Evolutionary conservation across 352 stramenopile species (phyloP), one percentile per base, ranked within the genome.

Genomic region (Pythium dissimile): DNA sequence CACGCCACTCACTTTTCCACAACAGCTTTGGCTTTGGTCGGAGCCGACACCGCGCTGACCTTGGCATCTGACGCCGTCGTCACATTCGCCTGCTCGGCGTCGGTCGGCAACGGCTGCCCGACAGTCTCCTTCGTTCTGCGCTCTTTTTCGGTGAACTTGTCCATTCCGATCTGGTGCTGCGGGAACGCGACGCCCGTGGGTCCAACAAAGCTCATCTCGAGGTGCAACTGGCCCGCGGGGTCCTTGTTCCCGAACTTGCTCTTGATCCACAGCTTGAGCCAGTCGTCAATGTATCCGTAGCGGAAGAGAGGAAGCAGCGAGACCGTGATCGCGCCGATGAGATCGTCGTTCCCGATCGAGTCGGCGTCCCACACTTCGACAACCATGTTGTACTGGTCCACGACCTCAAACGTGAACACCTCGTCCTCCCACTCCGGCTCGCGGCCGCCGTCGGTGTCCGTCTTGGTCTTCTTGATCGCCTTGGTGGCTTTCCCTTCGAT

Each of bases 351-450:
- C n/a, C 85, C 80, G 31, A 97, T 67, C n/a, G 77, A 76, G 63
- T 97, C 91, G 51, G 97, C 85, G 52, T 98, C 92, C 77, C 86
- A 97, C 53, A 89, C 77, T 52, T 98, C 88, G 21, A 98, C 71
- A 23, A 80, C 54, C 49, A 98, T 73, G 46, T 85, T 91, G 66
- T 92, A 96, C 62, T 98, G 90, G 58, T 98, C 93, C 4, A 98
- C 94, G 41, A 98, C 71, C 31, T 96, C 76, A 53, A 98, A 92
- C n/a, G 32, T 42, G 42, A 97, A 86, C 11, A 58, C 34, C 50
- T 97, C 73, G 49, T 92, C 70, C 18, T 80, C 76, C 92, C 92
- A 98, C 59, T 91, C 66, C 16, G 86, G 88, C 20, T 92, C 84
- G 12, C 71, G 73, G 1, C 88, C 85, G 31, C 83, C 84, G 59